Percentiles rank a stretch among this genome's conserved stretches.
Evolutionary conservation across 208 protist genomes (phyloP).

Genomic region (Leishmania aethiopica): DNA sequence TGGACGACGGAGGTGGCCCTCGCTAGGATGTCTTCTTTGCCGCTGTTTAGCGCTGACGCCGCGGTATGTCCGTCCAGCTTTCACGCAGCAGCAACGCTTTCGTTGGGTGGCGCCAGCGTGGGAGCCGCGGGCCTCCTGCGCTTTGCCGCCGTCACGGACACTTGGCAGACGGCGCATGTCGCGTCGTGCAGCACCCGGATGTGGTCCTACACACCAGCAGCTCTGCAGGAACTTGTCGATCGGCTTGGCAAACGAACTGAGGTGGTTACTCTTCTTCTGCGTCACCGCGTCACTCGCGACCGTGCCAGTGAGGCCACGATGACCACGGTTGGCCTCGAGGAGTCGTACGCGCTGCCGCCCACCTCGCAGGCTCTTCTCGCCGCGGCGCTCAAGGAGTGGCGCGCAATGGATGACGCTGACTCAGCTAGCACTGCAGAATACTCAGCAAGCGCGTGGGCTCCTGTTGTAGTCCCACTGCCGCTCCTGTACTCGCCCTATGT

Average conservation of each 20-base stretch:
- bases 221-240: slow-evolving; percentile 13
- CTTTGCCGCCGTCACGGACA: slow-evolving; percentile 20
- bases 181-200: slow-evolving; percentile 30
- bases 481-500: slow-evolving; percentile 30
- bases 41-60: slow-evolving; percentile 23
- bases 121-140: slow-evolving; percentile 10
- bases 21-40: slow-evolving; percentile 6
- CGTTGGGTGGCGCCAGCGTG: neutral
- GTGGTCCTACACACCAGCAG: slow-evolving; percentile 35
- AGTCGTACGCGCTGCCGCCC: slow-evolving; percentile 26
- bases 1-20: slow-evolving; percentile 30
- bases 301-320: slow-evolving; percentile 15
- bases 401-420: slow-evolving; percentile 8
- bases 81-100: slow-evolving; percentile 15
- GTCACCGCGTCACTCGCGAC: slow-evolving; percentile 17
- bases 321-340: slow-evolving; percentile 14
- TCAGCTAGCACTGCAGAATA: neutral
- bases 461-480: slow-evolving; percentile 6
- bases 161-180: slow-evolving; percentile 26
- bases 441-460: no score
- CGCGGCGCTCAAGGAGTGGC: slow-evolving; percentile 18
- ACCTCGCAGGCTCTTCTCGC: slow-evolving; percentile 2
- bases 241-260: slow-evolving; percentile 1
- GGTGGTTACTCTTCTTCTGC: slow-evolving; percentile 5
- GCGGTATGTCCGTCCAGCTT: slow-evolving; percentile 11